phyloP scores from a whole-genome alignment of 352 stramenopile genomes.

The Pythium inflatum region DNA sequence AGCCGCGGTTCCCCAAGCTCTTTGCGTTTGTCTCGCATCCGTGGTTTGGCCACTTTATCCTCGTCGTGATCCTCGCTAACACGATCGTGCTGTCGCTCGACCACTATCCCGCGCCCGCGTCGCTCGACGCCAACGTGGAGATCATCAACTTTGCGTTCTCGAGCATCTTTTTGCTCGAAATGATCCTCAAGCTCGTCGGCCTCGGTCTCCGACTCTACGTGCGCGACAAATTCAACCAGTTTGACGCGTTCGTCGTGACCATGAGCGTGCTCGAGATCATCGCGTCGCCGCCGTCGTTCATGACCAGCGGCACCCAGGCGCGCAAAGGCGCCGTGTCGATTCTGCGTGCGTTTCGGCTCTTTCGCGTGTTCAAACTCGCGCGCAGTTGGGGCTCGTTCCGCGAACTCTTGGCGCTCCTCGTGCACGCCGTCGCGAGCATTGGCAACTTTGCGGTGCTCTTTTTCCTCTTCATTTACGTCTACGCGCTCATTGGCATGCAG shows the following conservation, averaged over 20 bases:
- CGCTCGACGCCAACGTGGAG: conserved; percentile 49
- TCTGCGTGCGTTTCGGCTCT: conserved; percentile 92
- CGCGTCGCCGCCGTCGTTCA: conserved; percentile 35
- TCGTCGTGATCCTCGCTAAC: conserved; percentile 81
- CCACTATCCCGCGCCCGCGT: conserved; percentile 63
- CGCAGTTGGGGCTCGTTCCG: conserved; percentile 91
- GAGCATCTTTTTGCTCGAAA: conserved; percentile 56
- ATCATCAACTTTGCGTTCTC: conserved; percentile 67
- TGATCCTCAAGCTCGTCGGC: conserved; percentile 74
- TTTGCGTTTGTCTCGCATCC: conserved; percentile 60
- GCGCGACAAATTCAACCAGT: conserved; percentile 76
- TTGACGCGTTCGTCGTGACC: conserved; percentile 70
- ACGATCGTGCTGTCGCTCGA: conserved; percentile 84
- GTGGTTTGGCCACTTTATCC: no score
- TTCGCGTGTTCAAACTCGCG: conserved; percentile 95
- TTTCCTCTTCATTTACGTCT: conserved; percentile 94
- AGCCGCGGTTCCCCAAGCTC: not conserved
- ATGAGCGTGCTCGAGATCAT: conserved; percentile 22
- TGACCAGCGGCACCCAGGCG: no score
- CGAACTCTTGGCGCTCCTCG: conserved; percentile 90
- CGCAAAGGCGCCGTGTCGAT: no score
- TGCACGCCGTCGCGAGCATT: conserved; percentile 85
- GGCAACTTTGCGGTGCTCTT: conserved; percentile 93
- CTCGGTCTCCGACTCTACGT: conserved; percentile 61
- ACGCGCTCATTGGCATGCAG: conserved; percentile 91